These are phyloP conservation scores for Talaromyces sp. DNA, from an alignment of 2,329 filamentous ascomycete species.

Conservation along the genomic window DNA sequence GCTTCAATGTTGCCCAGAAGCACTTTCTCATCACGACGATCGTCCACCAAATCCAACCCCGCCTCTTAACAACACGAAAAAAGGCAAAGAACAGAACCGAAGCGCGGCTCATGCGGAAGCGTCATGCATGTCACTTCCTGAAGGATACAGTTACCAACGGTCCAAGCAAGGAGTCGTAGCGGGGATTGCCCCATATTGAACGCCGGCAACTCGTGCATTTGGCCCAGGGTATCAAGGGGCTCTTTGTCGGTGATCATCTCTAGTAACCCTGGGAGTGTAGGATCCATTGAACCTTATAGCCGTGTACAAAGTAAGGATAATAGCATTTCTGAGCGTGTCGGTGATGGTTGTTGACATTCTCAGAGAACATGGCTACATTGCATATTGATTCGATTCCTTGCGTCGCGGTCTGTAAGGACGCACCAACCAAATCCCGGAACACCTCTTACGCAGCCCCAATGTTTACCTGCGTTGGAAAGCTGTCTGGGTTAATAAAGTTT, in stretches of 20 bases:
- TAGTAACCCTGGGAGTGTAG: background rate
- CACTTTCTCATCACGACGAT: no score
- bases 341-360: background rate
- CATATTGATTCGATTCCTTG: background rate
- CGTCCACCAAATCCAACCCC: no score
- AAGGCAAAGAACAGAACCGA: background rate
- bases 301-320: background rate
- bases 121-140: no score
- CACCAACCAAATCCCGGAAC: background rate
- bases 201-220: no score
- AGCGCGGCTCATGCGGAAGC: background rate
- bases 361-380: background rate
- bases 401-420: background rate
- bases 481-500: background rate
- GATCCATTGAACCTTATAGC: background rate
- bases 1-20: no score
- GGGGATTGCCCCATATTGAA: background rate
- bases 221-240: background rate
- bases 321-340: background rate
- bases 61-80: background rate
- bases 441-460: no score
- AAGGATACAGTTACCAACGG: background rate
- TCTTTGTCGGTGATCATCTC: background rate
- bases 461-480: no score
- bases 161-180: no score